Conservation (phyloP, 2,329 filamentous ascomycete genomes). For the Drechslerella dactyloides region DNA sequence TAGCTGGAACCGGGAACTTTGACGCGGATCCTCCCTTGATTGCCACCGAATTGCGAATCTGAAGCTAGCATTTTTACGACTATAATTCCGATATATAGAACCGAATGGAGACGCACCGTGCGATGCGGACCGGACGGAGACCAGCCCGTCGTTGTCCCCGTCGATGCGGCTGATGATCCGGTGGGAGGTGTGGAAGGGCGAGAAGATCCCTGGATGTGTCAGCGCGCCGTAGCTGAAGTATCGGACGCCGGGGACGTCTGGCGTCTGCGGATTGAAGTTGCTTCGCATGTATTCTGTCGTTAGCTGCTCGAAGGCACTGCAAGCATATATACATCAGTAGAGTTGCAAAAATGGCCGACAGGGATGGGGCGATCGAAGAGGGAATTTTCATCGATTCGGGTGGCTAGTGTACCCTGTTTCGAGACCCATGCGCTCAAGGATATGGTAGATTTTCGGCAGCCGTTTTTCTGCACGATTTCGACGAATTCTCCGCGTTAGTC, state of each 20-base stretch:
- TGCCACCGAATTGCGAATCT: too few relatives aligned
- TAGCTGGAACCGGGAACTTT: too few relatives aligned
- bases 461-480: conserved; percentile 46
- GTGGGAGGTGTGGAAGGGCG: conserved; percentile 65
- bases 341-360: background rate
- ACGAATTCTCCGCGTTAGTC: conserved; percentile 8
- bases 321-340: background rate
- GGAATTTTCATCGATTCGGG: background rate
- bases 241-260: conserved; percentile 63
- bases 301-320: conserved; percentile 66
- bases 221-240: conserved; percentile 71
- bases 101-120: conserved; percentile 26
- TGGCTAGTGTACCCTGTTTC: conserved; percentile 59
- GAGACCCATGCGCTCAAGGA: conserved; percentile 64
- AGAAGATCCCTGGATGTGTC: conserved; percentile 50
- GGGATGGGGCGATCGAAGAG: background rate
- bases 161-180: conserved; percentile 63
- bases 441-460: conserved; percentile 59
- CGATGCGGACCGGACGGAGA: conserved; percentile 71
- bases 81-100: too few relatives aligned
- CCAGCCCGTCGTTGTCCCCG: conserved; percentile 71
- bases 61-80: too few relatives aligned
- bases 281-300: conserved; percentile 66
- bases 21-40: too few relatives aligned
- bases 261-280: conserved; percentile 67